Evolutionary conservation across 805 yeast genomes (phyloP), one percentile per base, ranked within the genome.

Genomic region (Brettanomyces anomalus): DNA sequence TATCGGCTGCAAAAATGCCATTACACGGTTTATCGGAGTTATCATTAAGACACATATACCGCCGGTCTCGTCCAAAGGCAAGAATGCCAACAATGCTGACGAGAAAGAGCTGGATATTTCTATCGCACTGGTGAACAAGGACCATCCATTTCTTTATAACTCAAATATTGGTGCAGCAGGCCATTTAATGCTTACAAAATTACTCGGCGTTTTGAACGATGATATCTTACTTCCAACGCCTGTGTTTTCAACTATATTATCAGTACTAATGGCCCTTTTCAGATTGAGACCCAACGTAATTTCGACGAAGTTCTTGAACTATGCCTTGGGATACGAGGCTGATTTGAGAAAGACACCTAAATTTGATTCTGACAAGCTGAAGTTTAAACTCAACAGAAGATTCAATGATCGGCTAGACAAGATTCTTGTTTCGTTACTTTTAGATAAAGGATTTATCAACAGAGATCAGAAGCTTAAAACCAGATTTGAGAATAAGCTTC

Each of bases 11-110:
- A 78, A 75, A 58, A 63, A 84, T n/a, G 80, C 89, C 24, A 67
- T 82, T n/a, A 66, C 81, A 41, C 85, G 83, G 60, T 78, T 89
- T 46, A 74, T 86, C 10, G 77, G 77, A n/a, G 71, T 71, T 43
- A 61, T 80, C 4, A 68, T 80, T 13, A 65, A 70, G 31, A 70
- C 74, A 1, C 87, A 81, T 45, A 61, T 77, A 3, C 67, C 74
- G 3, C 61, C 70, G 3, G 70, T 77, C n/a, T 65, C 67, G 20
- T 16, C 39, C 13, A 21, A 32, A 18, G 33, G 32, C 13, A 32
- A 39, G 30, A 40, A 40, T 36, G 7, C 30, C 21, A n/a, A 13
- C 42, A 40, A 28, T 28, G 36, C 10, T 11, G 28, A 32, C 33
- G 16, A 4, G 13, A 15, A n/a, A 11, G 39, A 51, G 18, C 32